These are phyloP conservation scores for Meyerozyma sp. DNA, from an alignment of 1,139 yeast species.

Conservation along the genomic window DNA sequence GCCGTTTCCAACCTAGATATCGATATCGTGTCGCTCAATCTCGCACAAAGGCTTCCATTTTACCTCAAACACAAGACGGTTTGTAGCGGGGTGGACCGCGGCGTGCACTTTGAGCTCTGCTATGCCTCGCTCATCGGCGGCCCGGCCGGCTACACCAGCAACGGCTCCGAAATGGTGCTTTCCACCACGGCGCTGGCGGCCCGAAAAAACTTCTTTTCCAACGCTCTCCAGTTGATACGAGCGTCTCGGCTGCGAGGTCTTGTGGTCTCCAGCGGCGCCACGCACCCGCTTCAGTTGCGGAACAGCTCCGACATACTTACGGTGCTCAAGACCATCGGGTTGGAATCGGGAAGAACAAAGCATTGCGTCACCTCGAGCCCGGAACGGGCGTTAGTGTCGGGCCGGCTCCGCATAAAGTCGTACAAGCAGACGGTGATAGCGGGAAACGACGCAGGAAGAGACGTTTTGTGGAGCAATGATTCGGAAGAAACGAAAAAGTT, in stretches of 20 bases:
- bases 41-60: slow-evolving; percentile 63
- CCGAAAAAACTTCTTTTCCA: slow-evolving; percentile 61
- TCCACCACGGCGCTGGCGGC: slow-evolving; percentile 18
- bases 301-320: slow-evolving; percentile 65
- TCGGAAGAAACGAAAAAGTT: slow-evolving; percentile 23
- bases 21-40: slow-evolving; percentile 73
- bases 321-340: slow-evolving; percentile 64
- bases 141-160: slow-evolving; percentile 26
- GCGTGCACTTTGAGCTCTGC: slow-evolving; percentile 75
- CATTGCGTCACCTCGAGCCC: slow-evolving; percentile 58
- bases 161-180: neutral
- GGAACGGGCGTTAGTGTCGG: slow-evolving; percentile 60
- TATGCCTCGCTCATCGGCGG: slow-evolving; percentile 53
- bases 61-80: slow-evolving; percentile 79
- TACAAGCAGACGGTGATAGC: slow-evolving; percentile 61
- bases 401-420: slow-evolving; percentile 64
- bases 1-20: slow-evolving; percentile 71
- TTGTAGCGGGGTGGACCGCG: slow-evolving; percentile 78
- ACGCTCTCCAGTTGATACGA: slow-evolving; percentile 71
- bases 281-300: slow-evolving; percentile 52
- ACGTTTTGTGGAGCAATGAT: slow-evolving; percentile 13
- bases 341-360: slow-evolving; percentile 57
- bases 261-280: slow-evolving; percentile 73
- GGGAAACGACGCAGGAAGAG: slow-evolving; percentile 26
- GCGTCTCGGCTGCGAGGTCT: slow-evolving; percentile 80